Base-by-base conservation (phyloP, 345 rosid genomes). In the Bruguiera gymnorhiza region DNA sequence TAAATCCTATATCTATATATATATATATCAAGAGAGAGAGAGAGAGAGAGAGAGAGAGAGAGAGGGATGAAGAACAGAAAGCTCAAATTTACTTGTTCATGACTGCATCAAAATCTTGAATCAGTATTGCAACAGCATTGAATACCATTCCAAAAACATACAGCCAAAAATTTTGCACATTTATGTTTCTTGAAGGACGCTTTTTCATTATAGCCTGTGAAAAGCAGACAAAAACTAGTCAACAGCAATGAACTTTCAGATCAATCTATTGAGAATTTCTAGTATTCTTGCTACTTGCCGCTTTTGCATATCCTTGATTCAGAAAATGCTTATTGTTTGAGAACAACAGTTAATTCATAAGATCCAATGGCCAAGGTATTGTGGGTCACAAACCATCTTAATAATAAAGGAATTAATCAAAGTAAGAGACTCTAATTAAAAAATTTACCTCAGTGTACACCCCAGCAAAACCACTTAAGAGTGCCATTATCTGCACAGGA, bases 81-180 rank as follows among this genome's bases (percentile, higher is more conserved):
- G 67, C 68, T 62, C 34, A 74, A 53, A n/a, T 62, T 46, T 90
- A 92, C 99, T 86, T 86, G 85, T 87, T 87, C 74, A 78, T 74
- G 73, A 92, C 98, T 8, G 97, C 98, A 69, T 87, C 96, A 58
- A 88, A 90, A 85, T 95, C 99, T 85, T 92, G 98, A 71, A 88
- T 72, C 68, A 95, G 68, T 70, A 92, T 95, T 19, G 96, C 99
- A 72, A 86, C 59, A 68, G 96, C 97, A 84, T 95, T 95, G 86
- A 95, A 95, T 70, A 81, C 82, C 97, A 95, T 92, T 77, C 99
- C 99, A 63, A 92, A 95, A 71, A 87, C 83, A 76, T 95, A 95
- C 71, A 95, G 75, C 96, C 97, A 95, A 83, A 95, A 90, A 73
- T 95, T 95, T 72, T 95, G 98, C 73, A 90, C 99, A 71, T 92